Percentiles rank a stretch among this genome's conserved stretches.
Conservation (phyloP, 179 eudicot genomes). For the Amaranthus tricolor region DNA sequence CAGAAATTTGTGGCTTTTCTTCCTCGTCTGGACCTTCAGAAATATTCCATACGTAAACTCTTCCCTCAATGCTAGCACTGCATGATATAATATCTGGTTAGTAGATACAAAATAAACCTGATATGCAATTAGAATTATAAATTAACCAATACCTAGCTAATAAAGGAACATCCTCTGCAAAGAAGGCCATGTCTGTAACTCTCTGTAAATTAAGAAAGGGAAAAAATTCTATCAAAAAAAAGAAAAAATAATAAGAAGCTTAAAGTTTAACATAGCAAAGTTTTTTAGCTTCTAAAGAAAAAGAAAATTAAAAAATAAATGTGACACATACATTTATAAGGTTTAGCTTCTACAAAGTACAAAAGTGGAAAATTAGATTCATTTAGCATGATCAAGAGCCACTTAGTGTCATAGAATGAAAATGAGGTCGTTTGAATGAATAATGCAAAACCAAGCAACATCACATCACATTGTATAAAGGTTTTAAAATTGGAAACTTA, state of each 20-base stretch:
- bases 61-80: conserved; percentile 97
- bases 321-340: not conserved
- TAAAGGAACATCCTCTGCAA: conserved; percentile 97
- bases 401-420: not conserved
- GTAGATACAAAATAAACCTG: conserved; percentile 15
- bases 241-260: not conserved
- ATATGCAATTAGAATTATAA: conserved; percentile 4
- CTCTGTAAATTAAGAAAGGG: conserved; percentile 48
- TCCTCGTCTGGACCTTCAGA: conserved; percentile 89
- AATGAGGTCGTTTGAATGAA: too few relatives aligned
- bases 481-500: too few relatives aligned
- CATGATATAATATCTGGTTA: conserved; percentile 23
- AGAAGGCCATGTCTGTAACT: conserved; percentile 98
- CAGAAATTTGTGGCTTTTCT: conserved; percentile 81
- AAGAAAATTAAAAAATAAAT: not conserved
- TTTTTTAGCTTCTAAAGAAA: not conserved
- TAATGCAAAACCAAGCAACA: too few relatives aligned
- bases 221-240: conserved; percentile 1
- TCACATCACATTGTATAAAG: too few relatives aligned
- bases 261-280: not conserved
- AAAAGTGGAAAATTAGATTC: not conserved
- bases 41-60: conserved; percentile 86
- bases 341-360: not conserved
- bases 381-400: not conserved
- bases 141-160: conserved; percentile 71